A percentile compares a stretch with the other conserved stretches of the same genome.
These are phyloP conservation scores for Vaccinium vitisidaea DNA, from an alignment of 148 eudicot genomes.

Conservation along the genomic window DNA sequence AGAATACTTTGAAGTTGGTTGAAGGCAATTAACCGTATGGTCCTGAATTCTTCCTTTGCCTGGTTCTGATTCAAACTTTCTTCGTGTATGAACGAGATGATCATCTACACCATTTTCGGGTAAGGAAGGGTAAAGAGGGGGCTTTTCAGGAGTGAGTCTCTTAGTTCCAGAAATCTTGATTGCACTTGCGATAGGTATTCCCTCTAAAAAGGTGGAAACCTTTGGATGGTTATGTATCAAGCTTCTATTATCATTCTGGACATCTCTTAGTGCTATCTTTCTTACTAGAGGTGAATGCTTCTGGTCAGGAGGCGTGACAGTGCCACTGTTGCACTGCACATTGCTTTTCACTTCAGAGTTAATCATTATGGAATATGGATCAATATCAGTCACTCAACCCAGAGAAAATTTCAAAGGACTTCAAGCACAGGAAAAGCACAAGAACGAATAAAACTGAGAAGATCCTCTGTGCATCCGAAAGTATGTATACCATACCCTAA, in stretches of 20 bases:
- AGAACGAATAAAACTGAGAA: constrained; percentile 9
- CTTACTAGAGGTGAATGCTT: constrained; percentile 31
- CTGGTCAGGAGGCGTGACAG: constrained; percentile 14
- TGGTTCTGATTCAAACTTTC: constrained; percentile 36
- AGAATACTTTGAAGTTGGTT: constrained; percentile 10
- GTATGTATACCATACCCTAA: not conserved
- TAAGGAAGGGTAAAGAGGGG: constrained; percentile 16
- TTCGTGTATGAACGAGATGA: constrained; percentile 22
- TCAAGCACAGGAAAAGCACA: constrained; percentile 15
- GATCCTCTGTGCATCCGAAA: not conserved
- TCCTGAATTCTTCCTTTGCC: constrained; percentile 29
- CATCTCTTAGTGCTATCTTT: constrained; percentile 46
- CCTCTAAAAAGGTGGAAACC: constrained; percentile 23
- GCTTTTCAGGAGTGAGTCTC: constrained; percentile 37
- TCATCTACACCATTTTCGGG: constrained; percentile 29
- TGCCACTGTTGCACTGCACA: constrained; percentile 19
- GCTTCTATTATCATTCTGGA: constrained; percentile 42
- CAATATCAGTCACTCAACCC: constrained; percentile 7
- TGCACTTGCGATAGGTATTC: constrained; percentile 28
- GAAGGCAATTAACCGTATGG: constrained; percentile 12
- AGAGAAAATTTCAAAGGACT: not conserved
- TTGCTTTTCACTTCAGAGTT: constrained; percentile 31
- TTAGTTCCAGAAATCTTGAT: constrained; percentile 38
- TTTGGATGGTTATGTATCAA: constrained; percentile 23
- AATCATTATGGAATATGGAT: constrained; percentile 31